Evolutionary conservation across 2,329 filamentous ascomycete species (phyloP).

Genomic region (Macrophomina phaseolina): DNA sequence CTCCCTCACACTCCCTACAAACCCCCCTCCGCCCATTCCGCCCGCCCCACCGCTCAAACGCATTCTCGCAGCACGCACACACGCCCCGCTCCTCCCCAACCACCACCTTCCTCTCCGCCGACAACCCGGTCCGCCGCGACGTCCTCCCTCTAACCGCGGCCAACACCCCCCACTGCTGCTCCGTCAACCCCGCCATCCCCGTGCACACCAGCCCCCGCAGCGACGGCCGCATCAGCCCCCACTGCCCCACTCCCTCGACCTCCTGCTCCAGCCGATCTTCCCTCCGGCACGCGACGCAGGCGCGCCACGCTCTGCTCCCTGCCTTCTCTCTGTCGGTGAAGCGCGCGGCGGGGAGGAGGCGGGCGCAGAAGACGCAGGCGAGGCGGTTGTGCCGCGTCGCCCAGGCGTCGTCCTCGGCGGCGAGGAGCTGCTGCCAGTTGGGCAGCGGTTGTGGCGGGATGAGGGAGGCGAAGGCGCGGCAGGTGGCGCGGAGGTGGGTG

Average conservation of each 20-base stretch:
- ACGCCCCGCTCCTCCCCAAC: background rate
- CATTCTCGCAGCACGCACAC: background rate
- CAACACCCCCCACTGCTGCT: too few relatives aligned
- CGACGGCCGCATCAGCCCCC: background rate
- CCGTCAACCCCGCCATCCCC: too few relatives aligned
- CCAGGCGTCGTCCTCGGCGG: background rate
- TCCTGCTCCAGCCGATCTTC: too few relatives aligned
- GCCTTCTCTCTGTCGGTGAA: background rate
- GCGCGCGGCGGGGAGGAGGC: constrained; percentile 1
- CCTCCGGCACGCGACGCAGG: background rate
- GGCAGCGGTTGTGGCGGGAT: background rate
- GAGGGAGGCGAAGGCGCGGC: background rate
- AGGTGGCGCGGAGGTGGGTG: constrained; percentile 8
- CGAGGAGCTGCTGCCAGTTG: background rate
- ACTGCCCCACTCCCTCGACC: background rate
- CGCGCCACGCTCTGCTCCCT: background rate
- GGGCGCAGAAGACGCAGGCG: background rate
- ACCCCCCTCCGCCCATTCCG: background rate
- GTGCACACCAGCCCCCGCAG: background rate
- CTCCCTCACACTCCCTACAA: background rate
- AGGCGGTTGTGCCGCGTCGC: constrained; percentile 1
- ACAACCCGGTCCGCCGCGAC: too few relatives aligned
- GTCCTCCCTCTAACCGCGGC: too few relatives aligned
- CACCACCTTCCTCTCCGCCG: background rate
- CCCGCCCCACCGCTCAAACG: constrained; percentile 1